Evolutionary conservation across 2,329 filamentous ascomycete genomes (phyloP).

Genomic region (Botrytis squamosa): DNA sequence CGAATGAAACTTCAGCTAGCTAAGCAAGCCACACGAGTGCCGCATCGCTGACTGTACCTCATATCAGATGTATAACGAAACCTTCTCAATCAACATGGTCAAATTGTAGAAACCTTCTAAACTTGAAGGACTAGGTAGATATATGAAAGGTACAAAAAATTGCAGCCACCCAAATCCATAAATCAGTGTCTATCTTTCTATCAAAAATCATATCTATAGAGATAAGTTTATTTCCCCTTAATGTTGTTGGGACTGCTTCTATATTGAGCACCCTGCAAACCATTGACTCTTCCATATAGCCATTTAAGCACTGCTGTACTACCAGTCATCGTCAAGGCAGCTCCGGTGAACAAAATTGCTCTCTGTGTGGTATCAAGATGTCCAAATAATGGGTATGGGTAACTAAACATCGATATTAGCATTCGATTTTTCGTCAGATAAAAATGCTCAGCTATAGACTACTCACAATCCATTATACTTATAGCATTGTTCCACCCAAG

Average conservation of each 20-base stretch:
- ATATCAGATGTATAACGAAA: background rate
- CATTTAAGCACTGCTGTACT: conserved; percentile 69
- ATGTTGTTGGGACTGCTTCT: conserved; percentile 23
- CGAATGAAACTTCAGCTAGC: no score
- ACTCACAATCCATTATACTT: conserved; percentile 63
- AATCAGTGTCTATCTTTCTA: background rate
- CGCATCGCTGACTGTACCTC: background rate
- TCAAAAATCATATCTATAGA: background rate
- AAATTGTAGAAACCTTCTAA: background rate
- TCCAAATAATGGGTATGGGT: conserved; percentile 84
- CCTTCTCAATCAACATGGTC: background rate
- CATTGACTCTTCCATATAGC: conserved; percentile 67
- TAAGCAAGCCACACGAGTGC: no score
- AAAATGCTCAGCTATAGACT: background rate
- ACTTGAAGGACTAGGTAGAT: background rate
- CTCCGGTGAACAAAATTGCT: conserved; percentile 64
- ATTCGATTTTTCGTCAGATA: background rate
- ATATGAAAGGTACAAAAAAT: background rate
- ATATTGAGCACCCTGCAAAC: conserved; percentile 46
- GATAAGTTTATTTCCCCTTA: conserved; percentile 2
- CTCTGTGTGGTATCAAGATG: conserved; percentile 65
- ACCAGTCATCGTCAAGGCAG: conserved; percentile 68
- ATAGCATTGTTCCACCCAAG: conserved; percentile 74
- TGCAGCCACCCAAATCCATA: background rate
- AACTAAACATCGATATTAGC: conserved; percentile 49